A percentile compares a stretch with the other conserved stretches of the same genome.
phyloP scores from a whole-genome alignment of 148 eudicot species.

The Vaccinium corymbosum region DNA sequence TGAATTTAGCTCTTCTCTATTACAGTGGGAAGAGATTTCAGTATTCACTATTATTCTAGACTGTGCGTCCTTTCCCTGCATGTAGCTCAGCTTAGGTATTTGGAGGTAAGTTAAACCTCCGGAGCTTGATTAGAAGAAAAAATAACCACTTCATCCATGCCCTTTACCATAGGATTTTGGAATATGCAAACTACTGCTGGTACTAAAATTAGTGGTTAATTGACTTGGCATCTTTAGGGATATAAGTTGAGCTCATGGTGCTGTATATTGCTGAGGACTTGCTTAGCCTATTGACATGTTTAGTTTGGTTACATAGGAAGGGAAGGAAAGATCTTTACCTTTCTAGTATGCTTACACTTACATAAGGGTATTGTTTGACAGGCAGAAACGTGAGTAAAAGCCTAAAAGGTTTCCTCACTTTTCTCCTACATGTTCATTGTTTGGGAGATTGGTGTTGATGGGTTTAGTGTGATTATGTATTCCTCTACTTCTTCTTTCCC shows the following conservation, averaged over 20 bases:
- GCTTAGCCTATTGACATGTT: neutral
- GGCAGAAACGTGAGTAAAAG: neutral
- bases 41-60: neutral
- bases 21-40: neutral
- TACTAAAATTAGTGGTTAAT: neutral
- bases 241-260: neutral
- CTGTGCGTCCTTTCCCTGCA: neutral
- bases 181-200: neutral
- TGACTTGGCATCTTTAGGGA: neutral
- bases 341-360: neutral
- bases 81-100: neutral
- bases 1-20: neutral
- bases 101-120: neutral
- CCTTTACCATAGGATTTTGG: neutral
- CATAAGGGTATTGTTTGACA: neutral
- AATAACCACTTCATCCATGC: neutral
- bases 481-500: neutral
- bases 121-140: slow-evolving; percentile 8
- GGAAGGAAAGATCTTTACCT: neutral
- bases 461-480: neutral
- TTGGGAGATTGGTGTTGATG: neutral
- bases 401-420: neutral
- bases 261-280: neutral
- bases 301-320: neutral
- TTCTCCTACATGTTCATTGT: neutral